Evolutionary conservation across 225 moss, liverwort and hornwort species (phyloP), one percentile per base, ranked within the genome.

Genomic region (Pleurozium schreberi): DNA sequence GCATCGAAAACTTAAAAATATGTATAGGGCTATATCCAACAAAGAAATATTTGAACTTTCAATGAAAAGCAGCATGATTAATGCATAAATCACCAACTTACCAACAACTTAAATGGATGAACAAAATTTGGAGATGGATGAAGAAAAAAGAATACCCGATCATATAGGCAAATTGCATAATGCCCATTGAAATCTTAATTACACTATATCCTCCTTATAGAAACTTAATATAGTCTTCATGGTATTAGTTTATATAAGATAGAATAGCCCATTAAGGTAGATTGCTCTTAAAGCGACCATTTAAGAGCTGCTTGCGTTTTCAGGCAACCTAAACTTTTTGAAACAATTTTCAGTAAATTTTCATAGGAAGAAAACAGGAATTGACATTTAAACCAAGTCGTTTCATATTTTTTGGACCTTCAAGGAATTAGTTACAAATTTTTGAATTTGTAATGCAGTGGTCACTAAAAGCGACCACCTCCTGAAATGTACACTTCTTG

Each of bases 11-110:
- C 0, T 7, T 19, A 7, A 19, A 31, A 19, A 19, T 47, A 19
- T 0, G 0, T 12, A 47, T 14, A 42, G 2, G 27, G 3, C 9
- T 27, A 71, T 31, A 47, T 7, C 4, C 0, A 1, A 47, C 11
- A 31, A 47, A 7, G 31, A 31, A n/a, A n/a, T n/a, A n/a, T n/a
- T n/a, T n/a, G 17, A 71, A 43, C 71, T 28, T 28, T 43, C 16
- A 28, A 28, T 43, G 2, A 71, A 1, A 4, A 28, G 28, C 2
- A 1, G 0, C 45, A 28, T 45, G 17, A 1, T 45, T 17, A 28
- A 73, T 73, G 9, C 8, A 10, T 45, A 73, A 74, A 74, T 74
- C 4, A 47, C 4, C 0, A 30, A 4, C 1, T 30, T 74, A 30
- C 10, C 2, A 73, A 47, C 11, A 73, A 73, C 30, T 30, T n/a